A percentile compares a stretch with the other conserved stretches of the same genome.
Evolutionary conservation across 148 eudicot species (phyloP).

Genomic region (Mesembryanthemum crystallinum): DNA sequence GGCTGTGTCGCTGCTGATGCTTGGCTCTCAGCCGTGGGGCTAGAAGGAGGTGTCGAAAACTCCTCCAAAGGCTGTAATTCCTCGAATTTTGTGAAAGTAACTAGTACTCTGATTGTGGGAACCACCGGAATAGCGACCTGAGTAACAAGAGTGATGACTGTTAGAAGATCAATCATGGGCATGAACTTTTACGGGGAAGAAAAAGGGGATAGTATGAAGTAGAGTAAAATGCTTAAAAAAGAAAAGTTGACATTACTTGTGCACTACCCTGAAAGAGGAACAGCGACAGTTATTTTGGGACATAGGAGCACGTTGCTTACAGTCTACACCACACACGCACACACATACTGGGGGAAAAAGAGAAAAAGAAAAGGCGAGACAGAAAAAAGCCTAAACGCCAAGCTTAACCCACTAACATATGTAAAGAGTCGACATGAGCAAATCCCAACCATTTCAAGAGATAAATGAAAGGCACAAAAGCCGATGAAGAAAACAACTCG

Average conservation of each 20-base stretch:
- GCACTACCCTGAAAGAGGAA: no score
- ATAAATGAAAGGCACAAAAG: background rate
- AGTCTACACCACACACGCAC: no score
- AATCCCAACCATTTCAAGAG: background rate
- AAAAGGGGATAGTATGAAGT: background rate
- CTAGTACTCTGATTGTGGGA: constrained; percentile 78
- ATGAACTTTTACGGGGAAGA: background rate
- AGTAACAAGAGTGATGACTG: background rate
- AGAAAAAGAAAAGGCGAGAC: no score
- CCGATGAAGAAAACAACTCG: no score
- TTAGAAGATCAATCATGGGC: background rate
- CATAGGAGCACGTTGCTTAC: no score
- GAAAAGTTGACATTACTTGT: no score
- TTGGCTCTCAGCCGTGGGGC: constrained; percentile 47
- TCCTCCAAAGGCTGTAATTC: constrained; percentile 73
- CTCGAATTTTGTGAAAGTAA: constrained; percentile 86
- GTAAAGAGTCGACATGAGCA: background rate
- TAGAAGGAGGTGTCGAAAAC: constrained; percentile 89
- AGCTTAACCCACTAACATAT: background rate
- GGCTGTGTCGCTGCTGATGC: constrained; percentile 8
- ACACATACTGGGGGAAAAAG: no score
- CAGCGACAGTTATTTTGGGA: no score
- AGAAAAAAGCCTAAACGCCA: no score
- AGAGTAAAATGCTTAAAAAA: no score
- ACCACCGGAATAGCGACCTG: constrained; percentile 93